These are phyloP conservation scores for Euphorbia tirucalli DNA, from an alignment of 345 rosid genomes.

Conservation along the genomic window DNA sequence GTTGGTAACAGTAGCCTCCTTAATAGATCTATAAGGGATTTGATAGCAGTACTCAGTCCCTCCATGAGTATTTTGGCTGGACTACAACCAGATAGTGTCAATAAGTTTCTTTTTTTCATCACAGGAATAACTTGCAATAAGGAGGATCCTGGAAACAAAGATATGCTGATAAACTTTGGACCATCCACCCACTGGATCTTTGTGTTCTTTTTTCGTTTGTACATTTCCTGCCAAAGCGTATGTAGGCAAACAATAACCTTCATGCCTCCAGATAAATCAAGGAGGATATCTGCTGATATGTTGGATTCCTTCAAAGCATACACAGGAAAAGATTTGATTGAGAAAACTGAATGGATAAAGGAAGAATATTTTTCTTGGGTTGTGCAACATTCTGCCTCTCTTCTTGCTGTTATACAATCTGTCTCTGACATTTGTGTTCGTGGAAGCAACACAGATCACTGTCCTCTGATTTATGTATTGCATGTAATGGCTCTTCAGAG, in stretches of 20 bases:
- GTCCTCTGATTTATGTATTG: conserved; percentile 51
- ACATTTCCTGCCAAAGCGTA: conserved; percentile 69
- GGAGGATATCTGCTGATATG: conserved; percentile 49
- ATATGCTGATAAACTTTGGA: conserved; percentile 20
- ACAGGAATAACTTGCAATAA: conserved; percentile 39
- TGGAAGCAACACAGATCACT: conserved; percentile 45
- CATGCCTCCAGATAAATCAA: conserved; percentile 55
- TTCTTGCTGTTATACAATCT: conserved; percentile 53
- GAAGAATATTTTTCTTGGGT: conserved; percentile 83
- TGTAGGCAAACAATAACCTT: conserved; percentile 63
- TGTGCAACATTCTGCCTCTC: conserved; percentile 56
- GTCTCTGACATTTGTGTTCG: conserved; percentile 44
- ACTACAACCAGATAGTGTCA: conserved; percentile 39
- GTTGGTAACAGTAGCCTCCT: conserved; percentile 65
- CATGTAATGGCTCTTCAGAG: conserved; percentile 71
- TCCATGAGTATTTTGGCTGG: conserved; percentile 52
- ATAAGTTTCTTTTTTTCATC: conserved; percentile 45
- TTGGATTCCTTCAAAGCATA: conserved; percentile 47
- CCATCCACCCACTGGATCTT: conserved; percentile 52
- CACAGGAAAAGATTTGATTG: conserved; percentile 63
- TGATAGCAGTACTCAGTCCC: conserved; percentile 55
- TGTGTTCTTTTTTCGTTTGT: conserved; percentile 65
- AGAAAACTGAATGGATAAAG: conserved; percentile 53
- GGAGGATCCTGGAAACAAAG: conserved; percentile 28
- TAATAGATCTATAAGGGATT: conserved; percentile 53